Evolutionary conservation across 495 filamentous ascomycete genomes (phyloP), one percentile per base, ranked within the genome.

Genomic region (Aspergillus ostianus): DNA sequence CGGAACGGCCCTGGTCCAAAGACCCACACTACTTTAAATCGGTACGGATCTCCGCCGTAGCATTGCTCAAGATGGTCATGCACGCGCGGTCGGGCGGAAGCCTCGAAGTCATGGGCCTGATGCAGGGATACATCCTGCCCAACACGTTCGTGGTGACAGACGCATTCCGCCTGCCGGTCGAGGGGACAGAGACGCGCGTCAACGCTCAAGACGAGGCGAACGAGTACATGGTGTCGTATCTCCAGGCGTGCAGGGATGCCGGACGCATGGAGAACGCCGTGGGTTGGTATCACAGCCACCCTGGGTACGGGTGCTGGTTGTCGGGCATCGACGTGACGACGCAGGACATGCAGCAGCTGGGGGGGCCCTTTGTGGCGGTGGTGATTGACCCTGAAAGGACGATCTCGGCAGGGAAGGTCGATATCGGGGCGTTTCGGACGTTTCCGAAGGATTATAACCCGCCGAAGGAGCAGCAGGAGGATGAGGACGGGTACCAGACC

Each of bases 1-100:
- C 81, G 4, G 77, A 77, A n/a, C 83, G 83, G 29, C 92, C 95
- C 44, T 98, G 95, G 94, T 72, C 73, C 56, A 81, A 79, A n/a
- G 84, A 97, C 71, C 90, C 89, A 0, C 80, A 91, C 71, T 86
- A 97, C 80, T 99, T 97, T 85, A 92, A 94, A 70, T 80, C 87
- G 44, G 90, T 98, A 23, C 91, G 93, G 64, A 93, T 99, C 73
- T 93, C 91, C 46, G 91, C 95, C 45, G 86, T 95, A 21, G 95
- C 95, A 6, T 85, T 99, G 13, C 82, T 98, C 62, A 99, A 99
- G 77, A 99, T 99, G 95, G 91, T 96, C 58, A 98, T 97, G 91
- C 95, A 99, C 72, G 95, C 95, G 2, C 89, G 95, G 20, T 90
- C 90, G 0, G 95, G 95, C 52, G 93, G 94, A 18, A 85, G 86